Base-by-base conservation (phyloP, 495 filamentous ascomycete species). In the Filosporella fistucella region DNA sequence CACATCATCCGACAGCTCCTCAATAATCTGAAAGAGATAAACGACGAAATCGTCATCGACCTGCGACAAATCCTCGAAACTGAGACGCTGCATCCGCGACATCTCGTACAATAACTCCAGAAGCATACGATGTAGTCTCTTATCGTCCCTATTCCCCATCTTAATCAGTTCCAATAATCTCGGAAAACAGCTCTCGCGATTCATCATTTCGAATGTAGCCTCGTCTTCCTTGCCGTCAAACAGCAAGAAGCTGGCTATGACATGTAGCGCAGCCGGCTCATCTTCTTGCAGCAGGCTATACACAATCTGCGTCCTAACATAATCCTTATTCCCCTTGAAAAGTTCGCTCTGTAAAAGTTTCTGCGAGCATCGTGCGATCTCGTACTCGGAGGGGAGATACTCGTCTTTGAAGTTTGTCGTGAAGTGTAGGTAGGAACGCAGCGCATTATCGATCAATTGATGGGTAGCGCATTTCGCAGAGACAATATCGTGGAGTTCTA, bases 101-200 rank as follows among this genome's bases (percentile, higher is more conserved):
- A 96, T 96, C 71, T 97, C 93, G 65, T 95, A 98, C 54, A 97
- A 72, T 49, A 98, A 68, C 66, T 96, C 86, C 65, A 98, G 74
- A 22, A 95, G 70, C 25, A 89, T 68, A 23, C 85, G 77, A 71
- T 96, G 90, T 47, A 96, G 70, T 37, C 82, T 77, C 13, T 75
- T 69, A 59, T 91, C 85, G 32, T 79, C 71, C 11, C 74, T 70
- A 45, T 72, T 76, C 39, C 76, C 71, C 13, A 67, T 68, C 58
- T 83, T 78, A 49, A 97, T 85, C 23, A 97, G 70, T 52, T 95
- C 89, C 23, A 97, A 63, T 39, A 98, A 67, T 20, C 90, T 77
- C 38, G 83, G 71, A 63, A 98, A 98, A 47, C 76, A 82, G 25
- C 88, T 85, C 60, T 95, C 90, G 37, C 77, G 72, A 47, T 89